Evolutionary conservation across 78 protist genomes (phyloP).

Genomic region (Emiliania huxleyi): DNA sequence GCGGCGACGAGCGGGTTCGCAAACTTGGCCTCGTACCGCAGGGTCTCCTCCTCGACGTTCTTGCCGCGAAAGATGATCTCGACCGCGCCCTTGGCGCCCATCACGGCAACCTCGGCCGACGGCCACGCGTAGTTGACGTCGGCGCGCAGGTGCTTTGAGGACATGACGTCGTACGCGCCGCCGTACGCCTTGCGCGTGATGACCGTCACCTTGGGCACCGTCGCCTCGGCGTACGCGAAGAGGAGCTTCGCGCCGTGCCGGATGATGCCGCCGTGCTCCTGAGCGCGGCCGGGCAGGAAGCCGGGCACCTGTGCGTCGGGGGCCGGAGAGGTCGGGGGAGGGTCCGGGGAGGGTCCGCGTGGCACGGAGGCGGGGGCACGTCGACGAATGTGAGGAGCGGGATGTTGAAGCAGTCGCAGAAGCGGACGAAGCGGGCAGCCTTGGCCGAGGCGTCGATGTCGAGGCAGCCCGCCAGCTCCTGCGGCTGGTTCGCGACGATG

Average conservation of each 20-base stretch:
- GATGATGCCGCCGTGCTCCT: conserved; percentile 94
- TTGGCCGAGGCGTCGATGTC: conserved; percentile 94
- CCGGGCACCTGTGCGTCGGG: no score
- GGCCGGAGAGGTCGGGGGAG: no score
- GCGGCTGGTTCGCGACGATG: conserved; percentile 97
- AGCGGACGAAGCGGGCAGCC: conserved; percentile 92
- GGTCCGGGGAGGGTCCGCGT: no score
- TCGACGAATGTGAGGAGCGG: conserved; percentile 96
- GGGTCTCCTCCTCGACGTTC: conserved; percentile 56
- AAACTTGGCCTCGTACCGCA: conserved; percentile 79
- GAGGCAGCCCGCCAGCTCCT: conserved; percentile 88
- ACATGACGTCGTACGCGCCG: conserved; percentile 98
- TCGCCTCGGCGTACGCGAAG: conserved; percentile 98
- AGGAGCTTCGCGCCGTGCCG: conserved; percentile 97
- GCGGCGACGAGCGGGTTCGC: conserved; percentile 96
- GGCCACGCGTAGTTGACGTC: conserved; percentile 99
- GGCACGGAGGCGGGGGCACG: no score
- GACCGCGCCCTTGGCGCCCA: conserved; percentile 98
- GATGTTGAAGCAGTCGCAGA: conserved; percentile 96
- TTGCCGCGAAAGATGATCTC: conserved; percentile 88
- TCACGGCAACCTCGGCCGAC: conserved; percentile 97
- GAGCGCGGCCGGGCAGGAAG: conserved; percentile 83
- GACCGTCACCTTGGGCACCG: conserved; percentile 96
- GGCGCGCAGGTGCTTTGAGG: conserved; percentile 90
- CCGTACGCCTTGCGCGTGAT: conserved; percentile 92